Evolutionary conservation across 1,284 basidiomycete genomes (phyloP).

Genomic region (Omphalotus olearius): DNA sequence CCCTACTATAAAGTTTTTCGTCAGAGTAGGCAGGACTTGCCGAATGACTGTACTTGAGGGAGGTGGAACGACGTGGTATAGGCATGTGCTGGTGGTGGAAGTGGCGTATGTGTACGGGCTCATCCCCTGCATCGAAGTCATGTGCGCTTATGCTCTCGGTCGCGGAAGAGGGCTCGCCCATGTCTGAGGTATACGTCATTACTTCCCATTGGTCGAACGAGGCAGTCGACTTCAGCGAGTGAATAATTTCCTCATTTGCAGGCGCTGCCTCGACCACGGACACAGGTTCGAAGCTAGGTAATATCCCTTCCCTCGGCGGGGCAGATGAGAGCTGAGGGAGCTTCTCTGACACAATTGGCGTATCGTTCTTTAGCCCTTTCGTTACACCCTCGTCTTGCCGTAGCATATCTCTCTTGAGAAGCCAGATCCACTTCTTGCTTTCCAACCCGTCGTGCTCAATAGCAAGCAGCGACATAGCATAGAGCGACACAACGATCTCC

Average conservation of each 20-base stretch:
- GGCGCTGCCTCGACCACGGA: not conserved
- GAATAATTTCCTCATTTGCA: not conserved
- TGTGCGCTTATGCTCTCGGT: not conserved
- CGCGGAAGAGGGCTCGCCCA: not conserved
- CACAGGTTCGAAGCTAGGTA: not conserved
- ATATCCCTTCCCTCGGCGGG: not conserved
- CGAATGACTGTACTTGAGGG: not conserved
- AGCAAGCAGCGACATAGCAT: slow-evolving; percentile 16
- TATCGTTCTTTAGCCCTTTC: too few relatives aligned
- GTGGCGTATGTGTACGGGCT: too few relatives aligned
- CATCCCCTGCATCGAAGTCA: not conserved
- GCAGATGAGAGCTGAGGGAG: not conserved
- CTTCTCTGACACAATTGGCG: not conserved
- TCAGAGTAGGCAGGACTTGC: not conserved
- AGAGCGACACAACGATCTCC: slow-evolving; percentile 18
- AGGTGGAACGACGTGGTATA: too few relatives aligned
- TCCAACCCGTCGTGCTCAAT: slow-evolving; percentile 20
- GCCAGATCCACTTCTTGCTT: slow-evolving; percentile 20
- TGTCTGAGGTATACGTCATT: not conserved
- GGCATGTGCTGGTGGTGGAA: too few relatives aligned
- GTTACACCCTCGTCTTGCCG: not conserved
- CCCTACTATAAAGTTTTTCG: too few relatives aligned
- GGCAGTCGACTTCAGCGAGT: not conserved
- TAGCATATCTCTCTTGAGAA: not conserved
- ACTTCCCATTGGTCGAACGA: slow-evolving; percentile 4